phyloP scores from a whole-genome alignment of 257 asterid species.

The Gentiana dahurica region DNA sequence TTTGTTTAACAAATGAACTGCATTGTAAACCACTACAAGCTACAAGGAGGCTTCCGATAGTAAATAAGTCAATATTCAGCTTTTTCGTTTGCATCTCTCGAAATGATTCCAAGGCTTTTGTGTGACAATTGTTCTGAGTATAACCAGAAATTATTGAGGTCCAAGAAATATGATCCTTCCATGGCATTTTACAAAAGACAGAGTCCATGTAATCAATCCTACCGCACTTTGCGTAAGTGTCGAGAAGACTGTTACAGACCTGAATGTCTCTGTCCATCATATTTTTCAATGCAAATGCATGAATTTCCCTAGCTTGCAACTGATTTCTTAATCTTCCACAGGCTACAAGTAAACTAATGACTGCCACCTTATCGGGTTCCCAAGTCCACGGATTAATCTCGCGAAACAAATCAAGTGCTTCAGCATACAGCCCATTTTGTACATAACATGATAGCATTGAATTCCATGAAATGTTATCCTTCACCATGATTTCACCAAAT shows the following conservation, averaged over 20 bases:
- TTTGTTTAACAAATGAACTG: constrained; percentile 39
- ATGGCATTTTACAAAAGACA: constrained; percentile 39
- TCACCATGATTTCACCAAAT: constrained; percentile 29
- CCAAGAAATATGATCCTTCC: constrained; percentile 61
- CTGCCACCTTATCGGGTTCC: constrained; percentile 49
- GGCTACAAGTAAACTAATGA: constrained; percentile 53
- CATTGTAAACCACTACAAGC: constrained; percentile 55
- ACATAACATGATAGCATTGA: constrained; percentile 68
- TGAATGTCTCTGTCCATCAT: constrained; percentile 48
- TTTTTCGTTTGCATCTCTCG: constrained; percentile 26
- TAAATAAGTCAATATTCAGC: constrained; percentile 34
- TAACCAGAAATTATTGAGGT: constrained; percentile 59
- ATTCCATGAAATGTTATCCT: constrained; percentile 67
- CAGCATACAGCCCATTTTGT: constrained; percentile 39
- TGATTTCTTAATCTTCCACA: constrained; percentile 49
- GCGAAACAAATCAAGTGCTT: constrained; percentile 35
- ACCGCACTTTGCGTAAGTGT: constrained; percentile 89
- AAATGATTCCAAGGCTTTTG: constrained; percentile 40
- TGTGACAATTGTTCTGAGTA: constrained; percentile 39
- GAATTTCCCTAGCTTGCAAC: constrained; percentile 60
- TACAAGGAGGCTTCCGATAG: constrained; percentile 62
- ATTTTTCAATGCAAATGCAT: constrained; percentile 55
- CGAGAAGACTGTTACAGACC: constrained; percentile 59
- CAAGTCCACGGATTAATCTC: constrained; percentile 29
- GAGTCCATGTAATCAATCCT: constrained; percentile 41